Evolutionary conservation across 495 filamentous ascomycete species (phyloP), one percentile per base, ranked within the genome.

Genomic region (Aspergillus homomorphus): DNA sequence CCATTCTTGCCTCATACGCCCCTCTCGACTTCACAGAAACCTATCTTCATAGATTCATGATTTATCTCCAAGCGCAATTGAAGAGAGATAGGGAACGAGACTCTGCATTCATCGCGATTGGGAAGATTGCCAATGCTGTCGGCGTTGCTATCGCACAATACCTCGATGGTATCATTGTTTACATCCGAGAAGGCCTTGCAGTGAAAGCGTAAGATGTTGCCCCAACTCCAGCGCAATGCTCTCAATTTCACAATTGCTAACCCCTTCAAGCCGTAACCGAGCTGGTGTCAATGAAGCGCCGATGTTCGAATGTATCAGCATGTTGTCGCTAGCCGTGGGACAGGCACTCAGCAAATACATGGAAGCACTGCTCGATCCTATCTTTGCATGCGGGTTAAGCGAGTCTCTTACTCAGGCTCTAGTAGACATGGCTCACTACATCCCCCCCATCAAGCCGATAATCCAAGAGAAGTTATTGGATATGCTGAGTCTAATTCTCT

Each of bases 311-410:
- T 99, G 94, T 72, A 93, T 99, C 67, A 98, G 94, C 71, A 92
- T 95, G 82, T 81, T 99, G 38, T 92, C 94, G 4, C 85, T 91
- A 43, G 94, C 94, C 10, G 93, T 98, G 26, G 94, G 94, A 21
- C 96, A 98, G 76, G 89, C 93, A 1, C 83, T 99, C 59, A 96
- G 89, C 81, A 98, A 96, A 68, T 96, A 97, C 66, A 96, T 99
- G 89, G 91, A 97, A 64, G 89, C 90, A 18, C 75, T 98, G 22
- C 83, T 99, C 2, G 93, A 98, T 62, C 92, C 95, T 3, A 96
- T 99, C 59, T 98, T 99, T 72, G 90, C 90, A 18, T 99, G 94
- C 62, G 92, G 93, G 45, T 79, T 99, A 42, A 96, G 89, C 54
- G 88, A 90, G 61, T 90, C 94, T 51, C 81, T 99, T 19, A 96